phyloP scores from a whole-genome alignment of 257 asterid species.

The Haberlea rhodopensis region DNA sequence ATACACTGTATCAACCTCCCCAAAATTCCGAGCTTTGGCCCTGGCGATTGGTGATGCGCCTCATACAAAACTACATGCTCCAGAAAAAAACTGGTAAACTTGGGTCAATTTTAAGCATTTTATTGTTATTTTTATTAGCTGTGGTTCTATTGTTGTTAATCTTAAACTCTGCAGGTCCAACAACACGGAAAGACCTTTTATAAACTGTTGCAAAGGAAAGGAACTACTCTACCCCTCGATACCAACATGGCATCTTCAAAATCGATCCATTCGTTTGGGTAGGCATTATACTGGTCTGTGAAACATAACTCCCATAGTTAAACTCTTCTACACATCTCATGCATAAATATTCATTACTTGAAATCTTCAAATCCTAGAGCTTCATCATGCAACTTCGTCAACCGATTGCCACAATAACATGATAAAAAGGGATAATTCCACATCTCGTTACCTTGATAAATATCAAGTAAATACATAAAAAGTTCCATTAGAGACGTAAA shows the following conservation, averaged over 20 bases:
- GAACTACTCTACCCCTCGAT: background rate
- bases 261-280: background rate
- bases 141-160: background rate
- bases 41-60: background rate
- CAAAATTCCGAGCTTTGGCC: background rate
- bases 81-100: background rate
- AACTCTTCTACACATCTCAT: background rate
- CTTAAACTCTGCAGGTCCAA: background rate
- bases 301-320: background rate
- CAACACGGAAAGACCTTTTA: too few relatives aligned
- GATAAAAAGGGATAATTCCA: too few relatives aligned
- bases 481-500: constrained; percentile 2
- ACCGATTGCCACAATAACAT: background rate
- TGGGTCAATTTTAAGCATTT: background rate
- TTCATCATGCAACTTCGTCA: background rate
- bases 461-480: background rate
- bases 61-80: background rate
- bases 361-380: background rate
- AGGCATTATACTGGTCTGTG: background rate
- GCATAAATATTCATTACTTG: background rate
- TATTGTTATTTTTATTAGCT: background rate
- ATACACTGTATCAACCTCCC: background rate
- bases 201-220: background rate
- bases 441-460: background rate
- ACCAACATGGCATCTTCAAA: background rate